Base-by-base conservation (phyloP, 2,329 filamentous ascomycete genomes). In the Nigrograna mackinnonii region DNA sequence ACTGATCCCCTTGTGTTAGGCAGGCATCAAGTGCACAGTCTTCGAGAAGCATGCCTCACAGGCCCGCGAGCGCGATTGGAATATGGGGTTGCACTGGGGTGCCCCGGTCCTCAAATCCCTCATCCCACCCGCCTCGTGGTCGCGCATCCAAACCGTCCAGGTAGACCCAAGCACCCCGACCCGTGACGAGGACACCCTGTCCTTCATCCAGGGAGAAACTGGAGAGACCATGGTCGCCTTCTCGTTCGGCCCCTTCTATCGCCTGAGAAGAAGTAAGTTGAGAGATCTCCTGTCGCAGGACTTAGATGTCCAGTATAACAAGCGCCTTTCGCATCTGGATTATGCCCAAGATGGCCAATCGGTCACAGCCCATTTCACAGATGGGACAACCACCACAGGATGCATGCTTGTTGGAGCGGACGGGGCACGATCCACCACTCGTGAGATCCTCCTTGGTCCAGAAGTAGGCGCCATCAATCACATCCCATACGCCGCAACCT, bases 41-140 rank as follows among this genome's bases (percentile, higher is more conserved):
- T 83, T 78, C 54, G 81, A 85, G 62, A 78, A 78, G 31, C 78
- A 82, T 49, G 43, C 56, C 4, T 71, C 76, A 30, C 67, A 78
- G 22, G 46, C 52, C 28, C 31, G 68, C 62, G 43, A 77, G 74
- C 22, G 77, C 67, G 82, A 83, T 47, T 86, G 82, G 84, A 83
- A 81, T 3, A 67, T 86, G 43, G 85, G 82, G 0, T 68, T 86
- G 43, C 80, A 85, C 57, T 86, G 82, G 82, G 79, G 78, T 4
- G 70, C 84, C 6, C 70, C 76, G 0, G 72, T 71, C 2, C 67
- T 85, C 30, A 70, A 76, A 33, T 57, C 69, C 6, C 68, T 84
- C 17, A 66, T 85, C 20, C 77, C 80, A 0, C 61, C 77, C 0
- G 63, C 75, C 11, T 60, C 52, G 78, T 85, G 32, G 77, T 80